Percentiles rank a stretch among this genome's conserved stretches.
These are phyloP conservation scores for Tripterygium wilfordii DNA, from an alignment of 177 flowering plant species.

Conservation along the genomic window DNA sequence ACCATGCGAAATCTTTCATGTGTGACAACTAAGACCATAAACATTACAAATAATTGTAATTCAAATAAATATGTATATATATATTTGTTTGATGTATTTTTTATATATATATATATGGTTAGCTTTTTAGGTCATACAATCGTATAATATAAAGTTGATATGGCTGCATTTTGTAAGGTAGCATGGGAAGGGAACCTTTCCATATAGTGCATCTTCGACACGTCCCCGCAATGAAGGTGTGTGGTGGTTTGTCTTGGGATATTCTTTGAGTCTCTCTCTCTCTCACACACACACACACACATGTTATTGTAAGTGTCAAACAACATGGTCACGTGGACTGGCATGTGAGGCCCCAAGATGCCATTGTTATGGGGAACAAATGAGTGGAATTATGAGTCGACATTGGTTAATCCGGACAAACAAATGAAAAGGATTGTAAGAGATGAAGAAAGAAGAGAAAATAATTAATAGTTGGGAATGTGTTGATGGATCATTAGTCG, in stretches of 20 bases:
- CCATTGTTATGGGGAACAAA: constrained; percentile 29
- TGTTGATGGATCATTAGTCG: constrained; percentile 6
- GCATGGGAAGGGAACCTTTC: constrained; percentile 6
- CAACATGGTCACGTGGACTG: constrained; percentile 22
- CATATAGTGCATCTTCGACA: too few relatives aligned
- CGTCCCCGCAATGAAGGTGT: constrained; percentile 44
- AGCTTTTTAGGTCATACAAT: constrained; percentile 3
- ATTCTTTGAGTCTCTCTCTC: too few relatives aligned
- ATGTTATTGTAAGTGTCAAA: constrained; percentile 6
- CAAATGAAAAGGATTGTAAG: constrained; percentile 17
- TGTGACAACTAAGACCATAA: constrained; percentile 3
- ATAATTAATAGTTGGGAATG: constrained; percentile 8
- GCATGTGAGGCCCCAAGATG: constrained; percentile 39
- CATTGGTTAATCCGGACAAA: too few relatives aligned
- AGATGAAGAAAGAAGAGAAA: too few relatives aligned
- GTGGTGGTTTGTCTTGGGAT: constrained; percentile 11
- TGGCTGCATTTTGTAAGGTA: too few relatives aligned
- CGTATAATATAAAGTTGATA: too few relatives aligned
- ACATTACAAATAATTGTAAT: too few relatives aligned
- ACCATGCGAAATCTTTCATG: too few relatives aligned
- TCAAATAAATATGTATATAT: too few relatives aligned
- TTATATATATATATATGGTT: too few relatives aligned
- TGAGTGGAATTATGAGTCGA: constrained; percentile 7
- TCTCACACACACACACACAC: too few relatives aligned
- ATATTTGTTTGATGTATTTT: too few relatives aligned